Evolutionary conservation across 2,329 filamentous ascomycete species (phyloP).

Genomic region (Aureobasidium sp.): DNA sequence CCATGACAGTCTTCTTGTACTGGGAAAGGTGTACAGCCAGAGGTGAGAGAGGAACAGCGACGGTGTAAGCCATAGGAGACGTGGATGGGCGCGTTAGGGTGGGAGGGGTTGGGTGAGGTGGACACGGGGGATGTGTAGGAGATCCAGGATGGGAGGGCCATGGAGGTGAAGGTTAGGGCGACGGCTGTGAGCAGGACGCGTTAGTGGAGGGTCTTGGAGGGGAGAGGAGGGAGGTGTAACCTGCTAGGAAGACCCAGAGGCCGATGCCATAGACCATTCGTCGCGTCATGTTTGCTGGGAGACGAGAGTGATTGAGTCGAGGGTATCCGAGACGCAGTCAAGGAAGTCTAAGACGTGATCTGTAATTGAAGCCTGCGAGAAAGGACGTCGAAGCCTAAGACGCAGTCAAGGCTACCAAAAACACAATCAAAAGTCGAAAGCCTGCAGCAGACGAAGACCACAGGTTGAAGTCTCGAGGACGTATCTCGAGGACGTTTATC

Average conservation of each 20-base stretch:
- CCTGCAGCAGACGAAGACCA: too few species aligned
- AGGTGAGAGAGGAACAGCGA: conserved; percentile 62
- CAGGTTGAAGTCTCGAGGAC: too few species aligned
- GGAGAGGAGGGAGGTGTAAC: conserved; percentile 16
- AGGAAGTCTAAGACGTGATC: not conserved
- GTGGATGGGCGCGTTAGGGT: conserved; percentile 38
- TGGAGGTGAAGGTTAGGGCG: conserved; percentile 60
- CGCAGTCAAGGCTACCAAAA: too few species aligned
- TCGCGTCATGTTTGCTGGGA: conserved; percentile 33
- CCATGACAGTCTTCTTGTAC: conserved; percentile 56
- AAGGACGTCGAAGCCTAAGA: too few species aligned
- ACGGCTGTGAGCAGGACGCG: conserved; percentile 43
- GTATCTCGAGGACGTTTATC: too few species aligned
- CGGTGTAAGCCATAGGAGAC: conserved; percentile 72
- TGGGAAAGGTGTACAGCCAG: conserved; percentile 60
- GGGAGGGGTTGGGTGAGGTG: conserved; percentile 18
- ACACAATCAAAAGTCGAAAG: too few species aligned
- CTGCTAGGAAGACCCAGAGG: conserved; percentile 37
- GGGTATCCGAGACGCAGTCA: too few species aligned
- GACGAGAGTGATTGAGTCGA: not conserved
- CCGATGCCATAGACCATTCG: conserved; percentile 40
- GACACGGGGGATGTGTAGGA: conserved; percentile 32
- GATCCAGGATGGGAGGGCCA: conserved; percentile 64
- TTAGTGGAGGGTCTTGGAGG: too few species aligned
- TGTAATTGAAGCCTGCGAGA: not conserved